phyloP scores from a whole-genome alignment of 139 green algal genomes.

The Diplosphaera chodatii region DNA sequence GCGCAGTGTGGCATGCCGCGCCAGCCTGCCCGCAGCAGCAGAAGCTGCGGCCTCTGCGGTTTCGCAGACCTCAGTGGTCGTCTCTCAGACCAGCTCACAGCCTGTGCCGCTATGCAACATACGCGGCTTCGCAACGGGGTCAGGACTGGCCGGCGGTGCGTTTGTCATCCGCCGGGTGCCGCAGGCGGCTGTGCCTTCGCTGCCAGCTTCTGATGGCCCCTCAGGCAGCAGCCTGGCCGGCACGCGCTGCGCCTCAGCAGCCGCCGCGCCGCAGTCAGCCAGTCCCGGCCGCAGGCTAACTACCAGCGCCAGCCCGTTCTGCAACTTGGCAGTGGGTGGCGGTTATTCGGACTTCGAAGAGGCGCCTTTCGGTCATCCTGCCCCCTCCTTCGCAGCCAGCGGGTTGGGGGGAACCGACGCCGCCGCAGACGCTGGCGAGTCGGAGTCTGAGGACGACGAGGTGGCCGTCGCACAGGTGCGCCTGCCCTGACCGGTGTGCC shows the following conservation, averaged over 20 bases:
- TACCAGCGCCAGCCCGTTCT: background rate
- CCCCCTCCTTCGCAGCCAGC: background rate
- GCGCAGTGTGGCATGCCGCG: background rate
- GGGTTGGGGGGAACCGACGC: too few species aligned
- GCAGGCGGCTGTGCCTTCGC: background rate
- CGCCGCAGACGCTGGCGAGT: background rate
- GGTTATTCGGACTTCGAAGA: background rate
- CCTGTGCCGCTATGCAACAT: background rate
- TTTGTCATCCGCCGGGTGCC: background rate
- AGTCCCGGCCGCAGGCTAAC: background rate
- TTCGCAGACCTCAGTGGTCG: background rate
- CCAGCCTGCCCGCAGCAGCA: too few species aligned
- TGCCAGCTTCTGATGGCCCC: background rate
- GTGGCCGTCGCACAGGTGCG: background rate
- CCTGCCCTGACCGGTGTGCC: too few species aligned
- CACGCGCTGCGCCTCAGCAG: background rate
- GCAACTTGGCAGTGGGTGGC: background rate
- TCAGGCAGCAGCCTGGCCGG: background rate
- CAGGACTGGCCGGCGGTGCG: background rate
- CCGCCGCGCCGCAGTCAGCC: background rate
- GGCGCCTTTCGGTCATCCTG: background rate
- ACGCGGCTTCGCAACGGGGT: background rate
- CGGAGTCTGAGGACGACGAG: background rate
- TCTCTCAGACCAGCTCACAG: background rate
- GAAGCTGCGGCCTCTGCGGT: background rate